Evolutionary conservation across 495 filamentous ascomycete species (phyloP).

Genomic region (Lasiosphaeria ovina): DNA sequence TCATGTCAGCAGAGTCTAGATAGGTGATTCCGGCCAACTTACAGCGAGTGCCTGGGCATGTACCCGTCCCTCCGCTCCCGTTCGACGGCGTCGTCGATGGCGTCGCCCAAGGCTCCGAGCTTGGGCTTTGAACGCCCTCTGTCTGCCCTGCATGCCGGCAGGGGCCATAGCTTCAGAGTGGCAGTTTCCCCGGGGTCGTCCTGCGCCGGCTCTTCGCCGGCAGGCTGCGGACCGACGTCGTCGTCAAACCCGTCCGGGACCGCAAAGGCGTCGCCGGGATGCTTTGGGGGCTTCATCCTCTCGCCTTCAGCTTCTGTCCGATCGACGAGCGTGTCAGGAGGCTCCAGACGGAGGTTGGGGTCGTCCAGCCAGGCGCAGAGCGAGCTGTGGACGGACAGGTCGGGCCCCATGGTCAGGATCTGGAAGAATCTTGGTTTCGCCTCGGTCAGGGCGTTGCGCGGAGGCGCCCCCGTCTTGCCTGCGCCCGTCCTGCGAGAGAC

Average conservation of each 20-base stretch:
- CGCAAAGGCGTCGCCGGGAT: constrained; percentile 20
- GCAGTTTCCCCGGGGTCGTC: background rate
- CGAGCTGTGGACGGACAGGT: constrained; percentile 26
- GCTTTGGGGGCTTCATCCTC: constrained; percentile 8
- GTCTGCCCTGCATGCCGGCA: no score
- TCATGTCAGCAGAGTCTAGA: constrained; percentile 9
- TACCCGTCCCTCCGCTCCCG: constrained; percentile 17
- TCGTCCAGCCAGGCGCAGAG: constrained; percentile 31
- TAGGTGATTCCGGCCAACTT: background rate
- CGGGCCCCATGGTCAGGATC: constrained; percentile 26
- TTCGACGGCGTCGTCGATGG: constrained; percentile 17
- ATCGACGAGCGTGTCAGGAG: constrained; percentile 10
- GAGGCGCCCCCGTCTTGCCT: background rate
- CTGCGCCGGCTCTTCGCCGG: background rate
- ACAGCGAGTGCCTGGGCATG: constrained; percentile 28
- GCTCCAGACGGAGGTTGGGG: constrained; percentile 1
- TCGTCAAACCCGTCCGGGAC: constrained; percentile 33
- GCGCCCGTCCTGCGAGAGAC: constrained; percentile 11
- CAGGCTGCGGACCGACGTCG: constrained; percentile 10
- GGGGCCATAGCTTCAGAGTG: no score
- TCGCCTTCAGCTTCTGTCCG: background rate
- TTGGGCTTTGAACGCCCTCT: background rate
- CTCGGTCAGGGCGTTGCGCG: constrained; percentile 6
- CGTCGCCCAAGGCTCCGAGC: background rate
- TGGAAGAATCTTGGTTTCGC: constrained; percentile 30